These are phyloP conservation scores for Mucuna pruriens DNA, from an alignment of 306 rosid genomes.

Conservation along the genomic window DNA sequence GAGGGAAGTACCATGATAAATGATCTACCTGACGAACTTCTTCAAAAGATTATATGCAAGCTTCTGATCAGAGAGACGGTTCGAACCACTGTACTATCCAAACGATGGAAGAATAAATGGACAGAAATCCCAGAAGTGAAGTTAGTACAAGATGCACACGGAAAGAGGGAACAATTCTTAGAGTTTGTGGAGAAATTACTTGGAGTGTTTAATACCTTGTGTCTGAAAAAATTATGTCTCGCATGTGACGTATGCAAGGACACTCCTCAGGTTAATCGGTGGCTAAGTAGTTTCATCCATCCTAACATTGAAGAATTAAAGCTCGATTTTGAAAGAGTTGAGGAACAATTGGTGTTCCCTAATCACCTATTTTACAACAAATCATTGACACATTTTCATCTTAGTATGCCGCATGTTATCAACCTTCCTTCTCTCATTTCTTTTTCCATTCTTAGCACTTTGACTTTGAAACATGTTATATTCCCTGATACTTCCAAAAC, in stretches of 20 bases:
- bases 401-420: not conserved
- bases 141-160: not conserved
- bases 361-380: not conserved
- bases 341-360: constrained; percentile 13
- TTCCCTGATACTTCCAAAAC: not conserved
- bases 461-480: not conserved
- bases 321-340: not conserved
- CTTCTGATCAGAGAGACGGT: not conserved
- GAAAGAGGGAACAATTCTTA: not conserved
- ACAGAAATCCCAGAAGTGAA: not conserved
- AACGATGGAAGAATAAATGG: constrained; percentile 1
- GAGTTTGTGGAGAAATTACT: not conserved
- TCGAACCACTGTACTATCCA: not conserved
- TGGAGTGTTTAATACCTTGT: not conserved
- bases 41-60: not conserved
- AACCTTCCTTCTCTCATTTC: not conserved
- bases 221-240: not conserved
- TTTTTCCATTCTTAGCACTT: not conserved
- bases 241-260: not conserved
- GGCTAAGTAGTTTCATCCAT: not conserved
- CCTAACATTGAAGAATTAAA: not conserved
- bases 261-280: not conserved
- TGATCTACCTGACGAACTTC: not conserved
- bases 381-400: not conserved
- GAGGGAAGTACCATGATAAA: not conserved